phyloP scores from a whole-genome alignment of 2,329 filamentous ascomycete species.

The Alternaria sp. region DNA sequence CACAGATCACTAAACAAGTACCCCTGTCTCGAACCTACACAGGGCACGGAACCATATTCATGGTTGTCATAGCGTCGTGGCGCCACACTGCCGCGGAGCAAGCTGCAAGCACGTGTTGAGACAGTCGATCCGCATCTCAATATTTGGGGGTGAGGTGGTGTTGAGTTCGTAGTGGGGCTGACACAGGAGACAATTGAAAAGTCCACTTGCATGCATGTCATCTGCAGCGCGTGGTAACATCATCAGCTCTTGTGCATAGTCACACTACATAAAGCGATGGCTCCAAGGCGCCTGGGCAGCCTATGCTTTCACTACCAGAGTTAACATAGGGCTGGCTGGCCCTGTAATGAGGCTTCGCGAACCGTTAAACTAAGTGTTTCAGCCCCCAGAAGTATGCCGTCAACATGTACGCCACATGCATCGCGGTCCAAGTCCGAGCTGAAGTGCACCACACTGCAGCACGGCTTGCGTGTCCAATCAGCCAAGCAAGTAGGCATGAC shows the following conservation, averaged over 20 bases:
- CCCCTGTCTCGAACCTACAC: slow-evolving; percentile 1
- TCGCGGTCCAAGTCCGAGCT: not conserved
- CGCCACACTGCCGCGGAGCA: not conserved
- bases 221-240: not conserved
- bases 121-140: not conserved
- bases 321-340: slow-evolving; percentile 1
- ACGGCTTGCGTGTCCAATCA: slow-evolving; percentile 2
- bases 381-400: not conserved
- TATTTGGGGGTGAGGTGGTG: not conserved
- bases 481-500: not conserved
- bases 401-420: slow-evolving; percentile 6
- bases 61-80: not conserved
- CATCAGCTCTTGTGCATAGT: not conserved
- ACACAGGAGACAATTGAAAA: not conserved
- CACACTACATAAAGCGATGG: not conserved
- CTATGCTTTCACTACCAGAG: not conserved
- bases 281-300: not conserved
- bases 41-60: not conserved
- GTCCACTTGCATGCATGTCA: not conserved
- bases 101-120: not conserved
- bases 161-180: not conserved
- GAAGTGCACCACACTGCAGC: not conserved
- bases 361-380: slow-evolving; percentile 3
- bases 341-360: not conserved
- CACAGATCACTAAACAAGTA: not conserved